phyloP scores from a whole-genome alignment of 1,284 basidiomycete species.

The Puccinia brachypodii region DNA sequence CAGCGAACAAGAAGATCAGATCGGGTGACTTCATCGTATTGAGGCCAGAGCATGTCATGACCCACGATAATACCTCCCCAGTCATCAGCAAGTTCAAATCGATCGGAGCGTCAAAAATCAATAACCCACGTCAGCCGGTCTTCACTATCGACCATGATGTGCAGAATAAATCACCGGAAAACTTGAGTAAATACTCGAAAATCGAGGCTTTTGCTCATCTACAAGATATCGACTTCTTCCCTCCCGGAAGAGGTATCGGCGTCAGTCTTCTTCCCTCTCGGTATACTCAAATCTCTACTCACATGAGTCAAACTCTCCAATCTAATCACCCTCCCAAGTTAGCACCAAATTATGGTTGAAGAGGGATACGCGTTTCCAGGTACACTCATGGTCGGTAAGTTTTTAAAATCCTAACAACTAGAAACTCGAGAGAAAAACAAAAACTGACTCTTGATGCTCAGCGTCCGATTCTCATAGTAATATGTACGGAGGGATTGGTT shows the following conservation, averaged over 20 bases:
- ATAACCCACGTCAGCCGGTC: slow-evolving; percentile 80
- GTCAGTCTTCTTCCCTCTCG: neutral
- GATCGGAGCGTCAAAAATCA: slow-evolving; percentile 83
- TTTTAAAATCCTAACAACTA: neutral
- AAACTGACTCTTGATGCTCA: slow-evolving; percentile 57
- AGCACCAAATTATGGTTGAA: slow-evolving; percentile 87
- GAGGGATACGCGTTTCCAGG: slow-evolving; percentile 93
- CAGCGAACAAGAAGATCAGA: slow-evolving; percentile 69
- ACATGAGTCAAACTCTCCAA: neutral
- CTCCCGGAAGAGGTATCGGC: slow-evolving; percentile 95
- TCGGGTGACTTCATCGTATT: slow-evolving; percentile 99
- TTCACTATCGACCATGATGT: slow-evolving; percentile 99
- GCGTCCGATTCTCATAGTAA: slow-evolving; percentile 97
- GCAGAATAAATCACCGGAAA: slow-evolving; percentile 92
- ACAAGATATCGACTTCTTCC: slow-evolving; percentile 91
- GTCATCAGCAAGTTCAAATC: slow-evolving; percentile 74
- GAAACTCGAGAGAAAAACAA: neutral
- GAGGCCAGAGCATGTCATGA: slow-evolving; percentile 69
- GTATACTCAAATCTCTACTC: slow-evolving; percentile 53
- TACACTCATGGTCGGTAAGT: slow-evolving; percentile 69
- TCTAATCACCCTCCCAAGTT: neutral
- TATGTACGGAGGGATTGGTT: slow-evolving; percentile 98
- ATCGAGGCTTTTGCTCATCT: slow-evolving; percentile 88
- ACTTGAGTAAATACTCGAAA: slow-evolving; percentile 85
- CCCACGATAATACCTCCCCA: slow-evolving; percentile 47